Conservation (phyloP, 2,329 filamentous ascomycete species). For the Fusarium tjaetaba region DNA sequence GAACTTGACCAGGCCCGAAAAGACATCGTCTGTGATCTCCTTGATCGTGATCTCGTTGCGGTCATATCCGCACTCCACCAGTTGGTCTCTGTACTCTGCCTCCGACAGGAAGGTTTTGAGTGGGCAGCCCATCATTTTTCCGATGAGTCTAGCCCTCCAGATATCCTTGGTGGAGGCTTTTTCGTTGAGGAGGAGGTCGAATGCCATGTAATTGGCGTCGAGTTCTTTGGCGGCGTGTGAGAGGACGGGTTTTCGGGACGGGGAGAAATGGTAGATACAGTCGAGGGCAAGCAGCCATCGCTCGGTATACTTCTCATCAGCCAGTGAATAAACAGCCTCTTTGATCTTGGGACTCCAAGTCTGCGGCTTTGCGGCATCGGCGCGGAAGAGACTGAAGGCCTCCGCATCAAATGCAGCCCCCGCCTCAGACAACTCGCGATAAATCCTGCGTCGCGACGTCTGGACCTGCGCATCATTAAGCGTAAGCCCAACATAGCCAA, state of each 20-base stretch:
- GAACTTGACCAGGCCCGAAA: conserved; percentile 58
- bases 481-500: conserved; percentile 64
- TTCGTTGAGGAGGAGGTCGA: conserved; percentile 59
- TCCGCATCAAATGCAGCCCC: conserved; percentile 1
- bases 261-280: conserved; percentile 66
- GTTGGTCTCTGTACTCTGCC: conserved; percentile 55
- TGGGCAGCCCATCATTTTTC: conserved; percentile 59
- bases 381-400: conserved; percentile 55
- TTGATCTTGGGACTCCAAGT: conserved; percentile 50
- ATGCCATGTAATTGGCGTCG: conserved; percentile 62
- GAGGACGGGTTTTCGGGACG: conserved; percentile 60
- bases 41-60: conserved; percentile 52
- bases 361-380: conserved; percentile 59
- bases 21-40: conserved; percentile 65
- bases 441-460: conserved; percentile 47
- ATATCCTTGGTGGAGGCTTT: conserved; percentile 43
- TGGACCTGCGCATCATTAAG: conserved; percentile 57
- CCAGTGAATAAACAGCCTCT: conserved; percentile 42
- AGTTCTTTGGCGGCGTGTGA: conserved; percentile 52
- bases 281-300: conserved; percentile 66
- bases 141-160: conserved; percentile 54
- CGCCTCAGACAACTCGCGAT: conserved; percentile 34
- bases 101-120: conserved; percentile 59
- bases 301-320: conserved; percentile 42
- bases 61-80: conserved; percentile 60